Conservation (phyloP, 176 grass and related monocot species). For the Oryza glumipatula region DNA sequence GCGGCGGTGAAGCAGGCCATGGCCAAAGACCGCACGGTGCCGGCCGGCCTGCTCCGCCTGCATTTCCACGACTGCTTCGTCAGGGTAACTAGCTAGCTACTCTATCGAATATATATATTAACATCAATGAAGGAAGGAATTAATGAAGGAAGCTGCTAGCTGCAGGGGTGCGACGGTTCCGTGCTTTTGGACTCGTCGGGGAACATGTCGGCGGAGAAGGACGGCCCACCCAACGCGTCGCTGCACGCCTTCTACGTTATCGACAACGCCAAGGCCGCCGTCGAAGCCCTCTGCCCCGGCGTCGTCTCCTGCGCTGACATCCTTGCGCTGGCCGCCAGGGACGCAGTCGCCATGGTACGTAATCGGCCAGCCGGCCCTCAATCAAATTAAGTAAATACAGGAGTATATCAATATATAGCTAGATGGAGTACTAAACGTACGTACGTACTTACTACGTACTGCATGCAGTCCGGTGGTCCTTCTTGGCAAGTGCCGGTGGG, state of each 20-base stretch:
- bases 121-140: too few relatives aligned
- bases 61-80: conserved; percentile 99
- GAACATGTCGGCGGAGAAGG: conserved; percentile 76
- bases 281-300: conserved; percentile 70
- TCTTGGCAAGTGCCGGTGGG: conserved; percentile 75
- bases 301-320: conserved; percentile 82
- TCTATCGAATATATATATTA: too few relatives aligned
- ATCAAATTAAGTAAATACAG: too few relatives aligned
- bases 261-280: conserved; percentile 90
- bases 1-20: conserved; percentile 65
- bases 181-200: conserved; percentile 66
- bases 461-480: conserved; percentile 60
- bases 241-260: conserved; percentile 86
- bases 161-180: conserved; percentile 75
- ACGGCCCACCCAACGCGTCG: conserved; percentile 71
- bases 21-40: conserved; percentile 67
- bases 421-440: too few relatives aligned
- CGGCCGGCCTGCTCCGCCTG: conserved; percentile 74
- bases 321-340: conserved; percentile 69
- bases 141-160: too few relatives aligned
- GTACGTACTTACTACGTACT: too few relatives aligned
- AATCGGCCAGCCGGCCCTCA: too few relatives aligned
- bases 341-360: conserved; percentile 40
- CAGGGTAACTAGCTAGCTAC: conserved; percentile 35
- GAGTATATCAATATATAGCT: too few relatives aligned